Evolutionary conservation across 2,329 filamentous ascomycete genomes (phyloP).

Genomic region (Ramularia endophylla): DNA sequence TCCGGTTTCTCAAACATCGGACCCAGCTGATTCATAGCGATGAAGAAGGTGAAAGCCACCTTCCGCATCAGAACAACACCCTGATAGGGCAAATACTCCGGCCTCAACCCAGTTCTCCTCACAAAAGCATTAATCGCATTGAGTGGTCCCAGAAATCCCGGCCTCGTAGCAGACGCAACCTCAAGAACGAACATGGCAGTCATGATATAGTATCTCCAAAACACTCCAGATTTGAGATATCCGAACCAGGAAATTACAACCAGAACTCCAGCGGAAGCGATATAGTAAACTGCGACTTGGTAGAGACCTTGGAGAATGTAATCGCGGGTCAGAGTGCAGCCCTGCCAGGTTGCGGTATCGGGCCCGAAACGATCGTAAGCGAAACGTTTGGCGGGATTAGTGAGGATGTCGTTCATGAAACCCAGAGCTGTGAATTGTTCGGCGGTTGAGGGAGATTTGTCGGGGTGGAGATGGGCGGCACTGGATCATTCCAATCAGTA

Average conservation of each 20-base stretch:
- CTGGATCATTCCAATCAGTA: no score
- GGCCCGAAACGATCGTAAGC: constrained; percentile 88
- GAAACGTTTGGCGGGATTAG: constrained; percentile 70
- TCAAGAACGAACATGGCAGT: constrained; percentile 52
- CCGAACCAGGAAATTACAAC: constrained; percentile 59
- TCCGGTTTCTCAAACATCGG: constrained; percentile 50
- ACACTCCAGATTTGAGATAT: constrained; percentile 60
- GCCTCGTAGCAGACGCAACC: constrained; percentile 51
- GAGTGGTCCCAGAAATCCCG: constrained; percentile 40
- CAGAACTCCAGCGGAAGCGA: constrained; percentile 50
- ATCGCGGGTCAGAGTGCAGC: constrained; percentile 64
- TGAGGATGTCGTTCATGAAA: constrained; percentile 72
- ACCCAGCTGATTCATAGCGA: constrained; percentile 75
- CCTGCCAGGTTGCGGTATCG: constrained; percentile 59
- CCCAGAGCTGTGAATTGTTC: constrained; percentile 54
- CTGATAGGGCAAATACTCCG: constrained; percentile 79
- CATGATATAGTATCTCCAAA: constrained; percentile 49
- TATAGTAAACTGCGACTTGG: constrained; percentile 56
- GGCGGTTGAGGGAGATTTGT: constrained; percentile 58
- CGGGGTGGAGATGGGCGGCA: constrained; percentile 66
- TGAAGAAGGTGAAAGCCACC: constrained; percentile 70
- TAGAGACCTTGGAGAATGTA: constrained; percentile 65
- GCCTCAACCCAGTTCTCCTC: constrained; percentile 38
- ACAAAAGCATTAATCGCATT: constrained; percentile 45
- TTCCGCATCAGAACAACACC: constrained; percentile 69